Percentiles rank a stretch among this genome's conserved stretches.
Conservation (phyloP, 2,329 filamentous ascomycete species). For the Talaromyces sp. region DNA sequence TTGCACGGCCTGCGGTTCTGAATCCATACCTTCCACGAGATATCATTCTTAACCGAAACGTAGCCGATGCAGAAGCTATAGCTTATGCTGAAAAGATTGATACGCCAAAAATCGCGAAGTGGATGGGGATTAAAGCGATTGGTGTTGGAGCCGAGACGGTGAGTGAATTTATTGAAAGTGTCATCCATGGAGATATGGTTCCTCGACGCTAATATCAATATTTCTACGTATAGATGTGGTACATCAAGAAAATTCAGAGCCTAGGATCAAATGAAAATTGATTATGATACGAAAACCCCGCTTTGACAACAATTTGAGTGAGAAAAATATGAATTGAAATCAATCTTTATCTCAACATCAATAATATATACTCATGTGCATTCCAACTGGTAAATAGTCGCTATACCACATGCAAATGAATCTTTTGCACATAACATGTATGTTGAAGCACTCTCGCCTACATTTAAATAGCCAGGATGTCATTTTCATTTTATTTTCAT, state of each 20-base stretch:
- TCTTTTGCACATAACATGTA: too few species aligned
- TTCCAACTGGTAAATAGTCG: too few species aligned
- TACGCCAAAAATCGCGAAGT: neutral
- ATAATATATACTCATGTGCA: too few species aligned
- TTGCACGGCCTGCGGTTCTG: constrained; percentile 43
- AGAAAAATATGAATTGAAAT: too few species aligned
- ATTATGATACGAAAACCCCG: neutral
- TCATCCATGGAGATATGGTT: too few species aligned
- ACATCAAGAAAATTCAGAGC: neutral
- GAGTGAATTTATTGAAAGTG: neutral
- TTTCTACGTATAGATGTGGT: neutral
- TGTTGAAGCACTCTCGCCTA: too few species aligned
- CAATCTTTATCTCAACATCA: too few species aligned
- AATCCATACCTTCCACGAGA: constrained; percentile 23
- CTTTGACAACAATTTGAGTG: too few species aligned
- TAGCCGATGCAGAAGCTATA: constrained; percentile 3
- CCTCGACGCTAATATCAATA: neutral
- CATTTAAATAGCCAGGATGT: too few species aligned
- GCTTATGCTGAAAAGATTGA: neutral
- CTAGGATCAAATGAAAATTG: neutral
- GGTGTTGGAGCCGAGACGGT: constrained; percentile 8
- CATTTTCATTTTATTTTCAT: too few species aligned
- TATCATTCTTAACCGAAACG: neutral
- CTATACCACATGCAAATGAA: too few species aligned
- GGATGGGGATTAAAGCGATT: neutral